A percentile compares a stretch with the other conserved stretches of the same genome.
Evolutionary conservation across 1,284 basidiomycete genomes (phyloP).

Genomic region (Cryptococcus jaspeensis): DNA sequence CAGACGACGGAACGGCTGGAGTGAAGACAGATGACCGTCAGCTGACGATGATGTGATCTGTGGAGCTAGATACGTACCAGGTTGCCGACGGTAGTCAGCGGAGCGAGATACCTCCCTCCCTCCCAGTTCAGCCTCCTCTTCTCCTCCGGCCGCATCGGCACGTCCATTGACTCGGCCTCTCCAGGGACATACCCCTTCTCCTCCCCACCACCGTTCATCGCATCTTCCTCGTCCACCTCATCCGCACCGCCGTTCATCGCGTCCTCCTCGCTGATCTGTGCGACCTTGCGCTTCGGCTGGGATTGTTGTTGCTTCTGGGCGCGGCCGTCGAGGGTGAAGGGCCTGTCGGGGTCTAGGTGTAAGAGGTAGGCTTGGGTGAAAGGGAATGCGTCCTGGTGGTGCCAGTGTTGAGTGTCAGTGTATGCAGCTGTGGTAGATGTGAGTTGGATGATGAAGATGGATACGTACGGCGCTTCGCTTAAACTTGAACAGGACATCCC

Average conservation of each 20-base stretch:
- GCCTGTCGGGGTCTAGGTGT: conserved; percentile 57
- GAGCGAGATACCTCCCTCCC: conserved; percentile 88
- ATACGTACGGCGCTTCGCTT: conserved; percentile 64
- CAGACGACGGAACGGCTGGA: conserved; percentile 84
- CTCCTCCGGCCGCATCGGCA: conserved; percentile 68
- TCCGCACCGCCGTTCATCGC: conserved; percentile 12
- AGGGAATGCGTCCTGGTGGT: conserved; percentile 59
- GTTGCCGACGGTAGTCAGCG: conserved; percentile 93
- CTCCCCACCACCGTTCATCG: conserved; percentile 10
- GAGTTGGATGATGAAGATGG: background rate
- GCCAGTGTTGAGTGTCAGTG: conserved; percentile 2
- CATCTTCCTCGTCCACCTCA: conserved; percentile 48
- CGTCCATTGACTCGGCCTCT: conserved; percentile 40
- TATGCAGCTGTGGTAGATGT: background rate
- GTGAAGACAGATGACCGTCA: background rate
- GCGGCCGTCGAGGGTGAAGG: conserved; percentile 27
- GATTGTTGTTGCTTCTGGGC: conserved; percentile 3
- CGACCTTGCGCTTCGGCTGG: conserved; percentile 17
- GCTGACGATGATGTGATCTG: background rate
- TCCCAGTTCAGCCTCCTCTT: conserved; percentile 85
- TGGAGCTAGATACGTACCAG: conserved; percentile 58
- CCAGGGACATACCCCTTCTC: conserved; percentile 40
- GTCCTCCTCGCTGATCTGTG: conserved; percentile 18
- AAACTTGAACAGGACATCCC: conserved; percentile 60
- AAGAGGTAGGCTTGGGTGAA: conserved; percentile 67